Base-by-base conservation (phyloP, 2,329 filamentous ascomycete species). In the Exophiala sp. region DNA sequence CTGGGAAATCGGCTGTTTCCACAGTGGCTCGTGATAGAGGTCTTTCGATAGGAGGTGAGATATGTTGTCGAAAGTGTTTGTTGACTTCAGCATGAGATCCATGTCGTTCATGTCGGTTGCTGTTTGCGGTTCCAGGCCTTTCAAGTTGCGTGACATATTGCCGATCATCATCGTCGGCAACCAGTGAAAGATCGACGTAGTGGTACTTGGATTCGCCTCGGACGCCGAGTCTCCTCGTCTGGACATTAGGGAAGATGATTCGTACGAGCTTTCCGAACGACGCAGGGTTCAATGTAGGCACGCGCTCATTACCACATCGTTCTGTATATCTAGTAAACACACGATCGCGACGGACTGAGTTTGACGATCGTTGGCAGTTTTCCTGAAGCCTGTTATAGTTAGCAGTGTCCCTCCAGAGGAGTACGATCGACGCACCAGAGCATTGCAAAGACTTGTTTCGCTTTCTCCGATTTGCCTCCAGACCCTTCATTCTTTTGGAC, bases 161-260 rank as follows among this genome's bases (percentile, higher is more conserved):
- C 29, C 48, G 57, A 29, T 59, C 55, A 23, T 59, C 56, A 27
- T 59, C 58, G 23, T 59, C 57, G 11, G 52, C 37, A 6, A 58
- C 37, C 18, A 75, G 67, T 1, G 71, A 71, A 50, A 75, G 62
- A 56, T 75, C 73, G 41, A 75, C 73, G 53, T 98, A 98, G 68
- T 98, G 93, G 67, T 98, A 98, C 66, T 98, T 98, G 11, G 93
- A 98, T 71, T 97, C 91, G 57, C 93, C 93, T 46, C 93, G 82
- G 40, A 97, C 90, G 56, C 93, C 93, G 10, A 98, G 76, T 57
- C 93, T 81, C 52, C 93, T 80, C 24, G 93, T 98, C 69, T 95
- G 91, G 18, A 98, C 83, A 35, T 90, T 91, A 0, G 93, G 91
- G 62, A 97, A 98, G 44, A 98, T 85, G 32, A 98, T 91, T 24